A percentile compares a stretch with the other conserved stretches of the same genome.
These are phyloP conservation scores for Debaryomycetaceae sp. DNA, from an alignment of 1,139 yeast genomes.

Conservation along the genomic window DNA sequence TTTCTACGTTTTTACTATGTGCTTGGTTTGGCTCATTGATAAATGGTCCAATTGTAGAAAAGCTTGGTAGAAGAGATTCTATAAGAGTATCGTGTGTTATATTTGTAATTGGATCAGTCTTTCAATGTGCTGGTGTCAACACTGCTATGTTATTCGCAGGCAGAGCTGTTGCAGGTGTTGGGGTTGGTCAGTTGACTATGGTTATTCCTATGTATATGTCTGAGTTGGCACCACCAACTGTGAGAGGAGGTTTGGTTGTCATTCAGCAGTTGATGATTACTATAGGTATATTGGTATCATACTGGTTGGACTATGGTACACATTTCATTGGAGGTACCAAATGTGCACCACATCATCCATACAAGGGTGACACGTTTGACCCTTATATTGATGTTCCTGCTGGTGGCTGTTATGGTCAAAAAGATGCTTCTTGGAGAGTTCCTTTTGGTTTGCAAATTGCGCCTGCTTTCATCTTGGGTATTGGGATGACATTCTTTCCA, in stretches of 20 bases:
- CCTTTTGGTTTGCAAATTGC: conserved; percentile 46
- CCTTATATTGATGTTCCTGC: conserved; percentile 36
- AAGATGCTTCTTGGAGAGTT: conserved; percentile 33
- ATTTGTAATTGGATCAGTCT: conserved; percentile 64
- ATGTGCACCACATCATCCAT: conserved; percentile 5
- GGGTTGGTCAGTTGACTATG: conserved; percentile 76
- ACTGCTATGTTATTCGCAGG: conserved; percentile 56
- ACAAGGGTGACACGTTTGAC: conserved; percentile 10
- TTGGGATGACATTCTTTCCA: conserved; percentile 44
- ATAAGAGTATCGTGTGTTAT: conserved; percentile 57
- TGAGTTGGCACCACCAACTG: conserved; percentile 68
- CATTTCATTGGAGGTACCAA: conserved; percentile 38
- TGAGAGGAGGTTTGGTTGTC: conserved; percentile 69
- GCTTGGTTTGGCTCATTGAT: conserved; percentile 59
- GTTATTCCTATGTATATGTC: conserved; percentile 80
- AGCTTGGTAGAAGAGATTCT: conserved; percentile 62
- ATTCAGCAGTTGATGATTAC: conserved; percentile 72
- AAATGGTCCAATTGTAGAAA: conserved; percentile 44
- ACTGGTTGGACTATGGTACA: conserved; percentile 77
- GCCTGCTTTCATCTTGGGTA: conserved; percentile 35
- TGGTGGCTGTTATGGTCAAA: conserved; percentile 7
- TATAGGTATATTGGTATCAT: conserved; percentile 67
- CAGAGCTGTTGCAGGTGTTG: conserved; percentile 73
- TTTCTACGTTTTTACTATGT: conserved; percentile 75
- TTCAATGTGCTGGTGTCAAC: conserved; percentile 56